Base-by-base conservation (phyloP, 1,284 basidiomycete genomes). In the Marasmius oreades region DNA sequence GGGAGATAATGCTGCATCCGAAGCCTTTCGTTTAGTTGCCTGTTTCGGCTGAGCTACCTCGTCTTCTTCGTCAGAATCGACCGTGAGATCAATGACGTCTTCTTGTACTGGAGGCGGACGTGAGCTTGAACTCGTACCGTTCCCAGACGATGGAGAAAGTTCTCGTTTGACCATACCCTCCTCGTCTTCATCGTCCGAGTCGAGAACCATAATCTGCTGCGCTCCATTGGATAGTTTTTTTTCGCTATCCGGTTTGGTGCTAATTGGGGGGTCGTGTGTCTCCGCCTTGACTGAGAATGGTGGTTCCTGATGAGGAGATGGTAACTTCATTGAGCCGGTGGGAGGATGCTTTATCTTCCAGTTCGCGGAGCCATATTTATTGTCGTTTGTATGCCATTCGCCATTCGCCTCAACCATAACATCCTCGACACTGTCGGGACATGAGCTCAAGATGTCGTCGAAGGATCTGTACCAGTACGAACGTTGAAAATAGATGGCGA, bases 321-420 rank as follows among this genome's bases (percentile, higher is more conserved):
- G 60, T 26, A 71, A 65, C 51, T 67, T 67, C 6, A 55, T 56
- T 10, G 51, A 8, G 23, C 12, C 20, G 47, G 68, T 58, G 20
- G 64, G 62, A 18, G 77, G 73, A 68, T 90, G 83, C 1, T 72
- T 66, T 24, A 77, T 77, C 61, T 79, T 80, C 93, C 93, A 95
- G 22, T 69, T 73, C 0, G 74, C 67, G 10, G 92, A 94, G 1
- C 82, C 93, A 65, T 85, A 89, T 69, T 89, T 92, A 72, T 90
- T 84, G 70, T 98, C 93, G 16, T 82, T 76, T 0, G 94, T 94
- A 68, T 96, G 94, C 97, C 97, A 99, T 66, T 94, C 86, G 0
- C 94, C 95, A 67, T 96, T 88, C 0, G 94, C 84, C 71, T 99
- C 95, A 10, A 99, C 87, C 39, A 96, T 81, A 11, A 99, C 95